phyloP scores from a whole-genome alignment of 495 filamentous ascomycete genomes.

The Hamigera avellanea region DNA sequence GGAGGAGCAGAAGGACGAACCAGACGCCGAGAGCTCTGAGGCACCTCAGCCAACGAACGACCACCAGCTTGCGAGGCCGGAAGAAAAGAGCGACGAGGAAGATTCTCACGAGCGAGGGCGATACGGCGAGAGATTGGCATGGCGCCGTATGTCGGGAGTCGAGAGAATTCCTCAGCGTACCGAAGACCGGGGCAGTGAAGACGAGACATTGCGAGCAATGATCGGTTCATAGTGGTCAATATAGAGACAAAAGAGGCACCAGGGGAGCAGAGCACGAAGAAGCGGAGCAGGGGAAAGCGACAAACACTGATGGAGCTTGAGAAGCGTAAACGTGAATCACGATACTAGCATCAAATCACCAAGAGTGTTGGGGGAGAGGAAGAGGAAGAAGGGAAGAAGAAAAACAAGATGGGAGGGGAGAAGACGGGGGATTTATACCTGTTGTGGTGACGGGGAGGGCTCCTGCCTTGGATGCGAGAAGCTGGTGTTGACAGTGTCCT shows the following conservation, averaged over 20 bases:
- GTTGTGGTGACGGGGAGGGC: neutral
- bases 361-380: slow-evolving; percentile 5
- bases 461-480: no score
- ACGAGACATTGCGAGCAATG: slow-evolving; percentile 7
- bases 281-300: neutral
- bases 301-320: slow-evolving; percentile 1
- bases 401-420: slow-evolving; percentile 1
- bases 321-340: slow-evolving; percentile 5
- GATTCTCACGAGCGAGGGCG: neutral
- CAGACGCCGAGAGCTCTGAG: slow-evolving; percentile 8
- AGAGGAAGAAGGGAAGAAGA: slow-evolving; percentile 2
- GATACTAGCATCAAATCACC: slow-evolving; percentile 12
- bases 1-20: slow-evolving; percentile 2
- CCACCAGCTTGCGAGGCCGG: slow-evolving; percentile 3
- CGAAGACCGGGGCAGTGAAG: slow-evolving; percentile 6
- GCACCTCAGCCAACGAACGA: slow-evolving; percentile 7
- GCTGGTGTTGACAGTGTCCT: no score
- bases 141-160: no score
- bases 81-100: slow-evolving; percentile 3
- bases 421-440: neutral
- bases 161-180: no score
- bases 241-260: no score
- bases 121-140: slow-evolving; percentile 2
- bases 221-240: slow-evolving; percentile 2
- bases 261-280: slow-evolving; percentile 1